phyloP scores from a whole-genome alignment of 371 early-diverging fungal genomes.

The Batrachochytrium dendrobatidis region DNA sequence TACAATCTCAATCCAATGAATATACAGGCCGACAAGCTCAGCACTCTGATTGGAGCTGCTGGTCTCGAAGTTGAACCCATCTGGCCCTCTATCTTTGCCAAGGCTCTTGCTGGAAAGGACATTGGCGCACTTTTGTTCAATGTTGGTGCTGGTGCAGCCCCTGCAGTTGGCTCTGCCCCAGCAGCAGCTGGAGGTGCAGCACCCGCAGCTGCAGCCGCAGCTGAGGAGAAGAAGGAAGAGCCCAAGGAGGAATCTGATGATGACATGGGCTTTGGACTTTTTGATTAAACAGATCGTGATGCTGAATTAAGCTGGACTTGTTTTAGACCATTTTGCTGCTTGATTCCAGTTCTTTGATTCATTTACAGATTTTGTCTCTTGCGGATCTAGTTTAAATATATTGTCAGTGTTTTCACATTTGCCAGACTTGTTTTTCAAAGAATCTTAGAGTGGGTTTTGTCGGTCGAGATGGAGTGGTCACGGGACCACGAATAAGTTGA shows the following conservation, averaged over 20 bases:
- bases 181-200: slow-evolving; percentile 25
- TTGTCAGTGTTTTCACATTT: no score
- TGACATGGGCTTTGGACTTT: slow-evolving; percentile 40
- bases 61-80: slow-evolving; percentile 89
- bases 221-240: slow-evolving; percentile 26
- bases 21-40: slow-evolving; percentile 88
- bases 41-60: slow-evolving; percentile 84
- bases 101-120: slow-evolving; percentile 94
- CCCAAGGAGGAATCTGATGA: slow-evolving; percentile 33
- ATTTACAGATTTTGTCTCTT: slow-evolving; percentile 1
- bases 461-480: no score
- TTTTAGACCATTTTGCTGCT: slow-evolving; percentile 1
- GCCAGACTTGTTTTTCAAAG: no score
- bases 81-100: slow-evolving; percentile 94
- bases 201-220: slow-evolving; percentile 23
- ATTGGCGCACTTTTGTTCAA: slow-evolving; percentile 83
- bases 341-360: no score
- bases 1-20: no score
- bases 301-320: no score
- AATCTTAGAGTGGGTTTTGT: no score
- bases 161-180: slow-evolving; percentile 24
- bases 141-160: slow-evolving; percentile 57
- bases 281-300: slow-evolving; percentile 22
- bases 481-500: no score
- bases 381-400: no score